Conservation (phyloP, 805 yeast genomes). For the Metschnikowia lachancei region DNA sequence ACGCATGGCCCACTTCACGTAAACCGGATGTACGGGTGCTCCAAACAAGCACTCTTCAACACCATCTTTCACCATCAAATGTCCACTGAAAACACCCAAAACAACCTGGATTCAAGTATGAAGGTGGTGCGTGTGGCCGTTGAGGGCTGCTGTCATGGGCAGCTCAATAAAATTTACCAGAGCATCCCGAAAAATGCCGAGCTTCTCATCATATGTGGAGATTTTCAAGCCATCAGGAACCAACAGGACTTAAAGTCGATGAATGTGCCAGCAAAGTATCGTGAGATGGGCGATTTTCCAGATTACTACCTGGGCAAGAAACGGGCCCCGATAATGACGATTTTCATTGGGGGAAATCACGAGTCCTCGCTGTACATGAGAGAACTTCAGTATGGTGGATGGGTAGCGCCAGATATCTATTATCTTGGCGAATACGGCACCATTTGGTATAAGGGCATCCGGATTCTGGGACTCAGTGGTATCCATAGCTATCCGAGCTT, state of each 20-base stretch:
- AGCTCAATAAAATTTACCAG: conserved; percentile 56
- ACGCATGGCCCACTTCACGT: too few relatives aligned
- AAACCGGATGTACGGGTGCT: not conserved
- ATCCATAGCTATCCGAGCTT: conserved; percentile 55
- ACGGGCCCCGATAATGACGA: conserved; percentile 70
- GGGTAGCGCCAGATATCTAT: conserved; percentile 86
- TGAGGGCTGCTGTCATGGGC: conserved; percentile 92
- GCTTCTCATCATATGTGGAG: conserved; percentile 78
- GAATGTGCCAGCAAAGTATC: conserved; percentile 78
- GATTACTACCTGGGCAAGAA: conserved; percentile 60
- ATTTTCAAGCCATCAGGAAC: conserved; percentile 78
- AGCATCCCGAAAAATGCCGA: conserved; percentile 23
- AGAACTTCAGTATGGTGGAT: conserved; percentile 82
- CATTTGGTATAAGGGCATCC: conserved; percentile 69
- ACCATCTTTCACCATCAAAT: not conserved
- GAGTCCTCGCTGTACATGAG: conserved; percentile 79
- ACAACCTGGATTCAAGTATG: not conserved
- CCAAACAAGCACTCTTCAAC: not conserved
- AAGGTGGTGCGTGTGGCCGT: conserved; percentile 52
- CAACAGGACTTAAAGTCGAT: conserved; percentile 62
- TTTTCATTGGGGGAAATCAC: conserved; percentile 94
- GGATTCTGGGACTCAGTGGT: conserved; percentile 83
- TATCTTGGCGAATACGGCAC: conserved; percentile 78
- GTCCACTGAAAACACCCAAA: not conserved
- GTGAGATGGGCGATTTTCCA: conserved; percentile 73